A percentile compares a stretch with the other conserved stretches of the same genome.
Conservation (phyloP, 2,329 filamentous ascomycete species). For the Diaporthe citriasiana region DNA sequence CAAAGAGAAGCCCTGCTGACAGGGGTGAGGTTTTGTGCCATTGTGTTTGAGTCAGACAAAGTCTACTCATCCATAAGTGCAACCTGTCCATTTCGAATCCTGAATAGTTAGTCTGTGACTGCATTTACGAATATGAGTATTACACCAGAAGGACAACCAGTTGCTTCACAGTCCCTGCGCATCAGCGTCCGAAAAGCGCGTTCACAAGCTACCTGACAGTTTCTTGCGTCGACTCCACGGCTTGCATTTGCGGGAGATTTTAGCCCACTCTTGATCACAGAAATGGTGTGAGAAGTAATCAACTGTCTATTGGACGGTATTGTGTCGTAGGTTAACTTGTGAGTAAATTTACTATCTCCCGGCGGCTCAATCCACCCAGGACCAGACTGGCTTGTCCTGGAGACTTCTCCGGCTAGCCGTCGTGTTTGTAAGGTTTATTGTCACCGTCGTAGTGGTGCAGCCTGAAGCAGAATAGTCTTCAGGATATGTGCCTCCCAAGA, state of each 20-base stretch:
- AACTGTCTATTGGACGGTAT: neutral
- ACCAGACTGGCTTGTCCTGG: neutral
- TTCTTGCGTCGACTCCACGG: too few relatives aligned
- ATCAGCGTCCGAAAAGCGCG: neutral
- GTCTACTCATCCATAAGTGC: neutral
- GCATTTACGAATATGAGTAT: neutral
- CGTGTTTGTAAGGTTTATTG: slow-evolving; percentile 35
- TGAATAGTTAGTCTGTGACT: neutral
- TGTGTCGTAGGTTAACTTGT: neutral
- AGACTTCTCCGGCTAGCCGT: neutral
- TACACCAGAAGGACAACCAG: neutral
- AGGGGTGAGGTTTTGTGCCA: neutral
- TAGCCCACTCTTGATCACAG: neutral
- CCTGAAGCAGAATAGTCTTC: slow-evolving; percentile 32
- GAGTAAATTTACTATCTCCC: too few relatives aligned
- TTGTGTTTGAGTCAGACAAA: neutral
- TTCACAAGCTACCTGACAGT: neutral
- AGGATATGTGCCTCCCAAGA: slow-evolving; percentile 33
- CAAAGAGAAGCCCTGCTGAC: neutral
- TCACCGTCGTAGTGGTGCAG: slow-evolving; percentile 18
- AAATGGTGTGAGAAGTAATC: neutral
- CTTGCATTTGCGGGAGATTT: too few relatives aligned
- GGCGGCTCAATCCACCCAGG: neutral
- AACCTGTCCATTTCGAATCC: neutral
- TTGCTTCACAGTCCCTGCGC: neutral